Conservation (phyloP, 2,329 filamentous ascomycete genomes). For the Cercospora zeina region DNA sequence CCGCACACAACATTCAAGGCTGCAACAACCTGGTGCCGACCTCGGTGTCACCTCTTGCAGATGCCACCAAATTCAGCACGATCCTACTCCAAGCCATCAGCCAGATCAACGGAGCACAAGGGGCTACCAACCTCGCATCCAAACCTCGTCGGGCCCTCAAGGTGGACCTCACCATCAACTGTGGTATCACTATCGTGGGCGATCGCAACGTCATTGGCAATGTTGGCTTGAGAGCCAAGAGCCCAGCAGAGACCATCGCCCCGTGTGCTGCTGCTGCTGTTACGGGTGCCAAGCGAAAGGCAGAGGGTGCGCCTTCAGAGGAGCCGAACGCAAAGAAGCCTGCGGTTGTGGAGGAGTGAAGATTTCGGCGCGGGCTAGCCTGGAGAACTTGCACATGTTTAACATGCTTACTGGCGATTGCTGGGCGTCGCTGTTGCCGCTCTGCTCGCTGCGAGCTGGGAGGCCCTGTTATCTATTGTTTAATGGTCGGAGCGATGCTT, state of each 20-base stretch:
- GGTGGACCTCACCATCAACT: constrained; percentile 48
- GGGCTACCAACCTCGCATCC: constrained; percentile 45
- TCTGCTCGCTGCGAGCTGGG: neutral
- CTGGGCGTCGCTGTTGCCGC: neutral
- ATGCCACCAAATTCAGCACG: constrained; percentile 48
- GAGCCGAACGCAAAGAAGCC: constrained; percentile 30
- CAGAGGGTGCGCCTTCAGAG: constrained; percentile 27
- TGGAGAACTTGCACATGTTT: neutral
- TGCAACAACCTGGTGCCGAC: constrained; percentile 55
- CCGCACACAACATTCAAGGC: constrained; percentile 50
- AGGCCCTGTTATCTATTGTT: neutral
- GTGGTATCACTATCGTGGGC: constrained; percentile 38
- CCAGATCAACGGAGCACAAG: constrained; percentile 42
- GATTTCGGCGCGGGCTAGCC: neutral
- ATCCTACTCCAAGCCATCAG: constrained; percentile 50
- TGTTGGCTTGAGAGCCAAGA: constrained; percentile 35
- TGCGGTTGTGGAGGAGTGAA: constrained; percentile 14
- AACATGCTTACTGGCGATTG: neutral
- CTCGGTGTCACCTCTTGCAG: constrained; percentile 38
- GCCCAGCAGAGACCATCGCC: constrained; percentile 3
- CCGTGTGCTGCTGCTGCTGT: constrained; percentile 18
- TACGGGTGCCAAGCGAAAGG: constrained; percentile 39
- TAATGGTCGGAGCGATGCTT: neutral
- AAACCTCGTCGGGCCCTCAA: constrained; percentile 48
- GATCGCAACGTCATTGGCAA: constrained; percentile 39